Percentiles rank a stretch among this genome's conserved stretches.
Evolutionary conservation across 108 stramenopile genomes (phyloP).

Genomic region (Cylindrotheca fusiformis): DNA sequence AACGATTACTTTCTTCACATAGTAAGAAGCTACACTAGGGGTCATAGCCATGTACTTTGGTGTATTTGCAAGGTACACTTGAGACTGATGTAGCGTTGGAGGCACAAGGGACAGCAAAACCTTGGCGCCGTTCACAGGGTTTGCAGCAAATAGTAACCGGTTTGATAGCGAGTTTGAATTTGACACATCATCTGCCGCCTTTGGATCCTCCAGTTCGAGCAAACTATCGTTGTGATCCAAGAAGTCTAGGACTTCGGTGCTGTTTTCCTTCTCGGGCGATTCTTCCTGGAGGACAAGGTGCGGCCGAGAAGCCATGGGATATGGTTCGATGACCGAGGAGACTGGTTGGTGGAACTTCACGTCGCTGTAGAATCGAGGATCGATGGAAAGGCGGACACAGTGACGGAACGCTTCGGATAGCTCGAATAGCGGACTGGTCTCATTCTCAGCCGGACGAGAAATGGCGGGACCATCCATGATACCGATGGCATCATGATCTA

Average conservation of each 20-base stretch:
- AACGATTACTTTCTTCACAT: no score
- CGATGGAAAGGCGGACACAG: slow-evolving; percentile 44
- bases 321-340: slow-evolving; percentile 3
- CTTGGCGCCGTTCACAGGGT: background rate
- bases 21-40: background rate
- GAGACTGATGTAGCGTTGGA: background rate
- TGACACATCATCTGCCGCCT: no score
- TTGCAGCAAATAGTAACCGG: background rate
- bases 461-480: slow-evolving; percentile 76
- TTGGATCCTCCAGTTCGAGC: slow-evolving; percentile 20
- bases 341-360: slow-evolving; percentile 5
- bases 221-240: slow-evolving; percentile 6
- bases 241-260: background rate
- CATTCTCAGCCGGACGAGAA: slow-evolving; percentile 27
- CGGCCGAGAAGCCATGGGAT: background rate
- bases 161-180: no score
- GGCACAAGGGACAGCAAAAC: background rate
- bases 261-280: background rate
- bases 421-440: slow-evolving; percentile 55
- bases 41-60: background rate
- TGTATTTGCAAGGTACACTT: background rate
- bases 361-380: slow-evolving; percentile 10
- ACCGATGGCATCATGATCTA: slow-evolving; percentile 51
- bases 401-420: slow-evolving; percentile 55
- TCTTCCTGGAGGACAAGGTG: background rate